phyloP scores from a whole-genome alignment of 345 rosid species.

The Salix suchowensis region DNA sequence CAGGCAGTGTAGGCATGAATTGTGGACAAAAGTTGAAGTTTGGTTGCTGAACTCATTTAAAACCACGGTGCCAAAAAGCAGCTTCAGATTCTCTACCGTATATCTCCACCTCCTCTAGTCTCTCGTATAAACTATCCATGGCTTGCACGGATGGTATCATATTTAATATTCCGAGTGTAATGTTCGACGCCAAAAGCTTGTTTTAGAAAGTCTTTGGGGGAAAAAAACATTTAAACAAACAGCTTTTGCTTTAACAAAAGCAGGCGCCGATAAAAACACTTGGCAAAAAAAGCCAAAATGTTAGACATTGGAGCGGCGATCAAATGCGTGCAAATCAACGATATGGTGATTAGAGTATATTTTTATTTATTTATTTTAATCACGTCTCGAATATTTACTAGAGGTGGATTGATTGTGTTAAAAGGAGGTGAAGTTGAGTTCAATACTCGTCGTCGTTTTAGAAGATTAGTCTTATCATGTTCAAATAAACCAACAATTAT shows the following conservation, averaged over 20 bases:
- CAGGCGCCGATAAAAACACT: background rate
- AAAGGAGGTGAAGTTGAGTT: too few relatives aligned
- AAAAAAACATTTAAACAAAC: background rate
- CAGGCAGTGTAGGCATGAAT: background rate
- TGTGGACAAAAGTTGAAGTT: background rate
- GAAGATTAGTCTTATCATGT: too few relatives aligned
- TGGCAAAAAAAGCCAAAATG: background rate
- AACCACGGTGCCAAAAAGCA: background rate
- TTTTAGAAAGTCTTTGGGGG: background rate
- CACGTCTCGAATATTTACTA: too few relatives aligned
- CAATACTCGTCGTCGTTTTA: too few relatives aligned
- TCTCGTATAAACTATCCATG: background rate
- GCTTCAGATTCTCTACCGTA: background rate
- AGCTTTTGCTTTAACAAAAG: too few relatives aligned
- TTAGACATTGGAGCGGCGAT: background rate
- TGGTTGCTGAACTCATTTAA: background rate
- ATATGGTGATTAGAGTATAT: background rate
- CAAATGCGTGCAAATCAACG: slow-evolving; percentile 3
- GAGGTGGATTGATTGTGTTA: background rate
- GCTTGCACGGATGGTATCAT: too few relatives aligned
- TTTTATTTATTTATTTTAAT: background rate
- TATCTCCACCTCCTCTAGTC: background rate
- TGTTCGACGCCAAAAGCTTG: too few relatives aligned
- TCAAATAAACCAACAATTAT: too few relatives aligned
- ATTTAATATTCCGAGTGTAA: too few relatives aligned